Base-by-base conservation (phyloP, 345 rosid genomes). In the Jatropha curcas region DNA sequence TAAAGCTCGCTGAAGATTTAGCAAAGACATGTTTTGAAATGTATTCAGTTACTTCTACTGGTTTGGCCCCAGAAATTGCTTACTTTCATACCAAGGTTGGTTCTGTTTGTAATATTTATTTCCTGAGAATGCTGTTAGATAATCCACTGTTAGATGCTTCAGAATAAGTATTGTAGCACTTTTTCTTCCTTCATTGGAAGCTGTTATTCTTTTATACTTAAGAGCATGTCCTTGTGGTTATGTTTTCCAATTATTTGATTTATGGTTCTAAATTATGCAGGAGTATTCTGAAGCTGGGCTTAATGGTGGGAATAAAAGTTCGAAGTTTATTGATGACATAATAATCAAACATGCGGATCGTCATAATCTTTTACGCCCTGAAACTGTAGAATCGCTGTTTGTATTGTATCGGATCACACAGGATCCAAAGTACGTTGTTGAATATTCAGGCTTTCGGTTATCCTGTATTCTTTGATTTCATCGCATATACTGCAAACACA, bases 31-130 rank as follows among this genome's bases (percentile, higher is more conserved):
- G 98, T 83, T 90, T 88, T 86, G 91, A 95, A 86, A 92, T 91
- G 94, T 95, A 95, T 81, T 82, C 88, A 64, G 97, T 88, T 57
- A 95, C 99, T 79, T 88, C 97, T 71, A 92, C 99, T 33, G 97
- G 99, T 50, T 96, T 95, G 74, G 94, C 98, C 78, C 97, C 99
- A 17, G 99, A 95, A 84, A 95, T 91, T 80, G 97, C 93, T 64
- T 95, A 92, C 84, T 95, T 95, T 76, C 99, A 92, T 74, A 89
- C 98, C 34, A 39, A 87, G 91, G 99, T 90, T 71, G 66, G 88
- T 80, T 64, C 33, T 8, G 60, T 53, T 30, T 65, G 1, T 46
- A 28, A 69, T 25, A 31, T 52, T 67, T 24, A 43, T 53, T 70
- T 59, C 35, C 53, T 25, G 35, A 50, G 41, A 66, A 41, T 60